Evolutionary conservation across 345 rosid species (phyloP).

Genomic region (Ailanthus altissimus): DNA sequence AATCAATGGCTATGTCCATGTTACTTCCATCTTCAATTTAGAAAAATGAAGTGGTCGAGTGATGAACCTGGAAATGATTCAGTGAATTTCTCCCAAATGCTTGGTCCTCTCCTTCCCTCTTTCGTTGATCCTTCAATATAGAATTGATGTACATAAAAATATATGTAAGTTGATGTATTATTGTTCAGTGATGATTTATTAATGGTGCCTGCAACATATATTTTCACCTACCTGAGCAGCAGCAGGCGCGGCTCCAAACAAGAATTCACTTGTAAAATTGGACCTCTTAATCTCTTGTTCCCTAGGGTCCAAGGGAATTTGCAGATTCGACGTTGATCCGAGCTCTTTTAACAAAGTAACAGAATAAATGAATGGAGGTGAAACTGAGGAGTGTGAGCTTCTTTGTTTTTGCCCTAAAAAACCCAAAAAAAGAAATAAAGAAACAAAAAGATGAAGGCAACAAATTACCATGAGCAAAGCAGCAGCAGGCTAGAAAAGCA

Average conservation of each 20-base stretch:
- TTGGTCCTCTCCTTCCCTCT: constrained; percentile 35
- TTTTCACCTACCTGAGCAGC: constrained; percentile 38
- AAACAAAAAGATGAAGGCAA: too few species aligned
- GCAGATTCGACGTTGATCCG: neutral
- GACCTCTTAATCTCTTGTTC: constrained; percentile 25
- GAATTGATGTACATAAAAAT: too few species aligned
- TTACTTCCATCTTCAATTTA: too few species aligned
- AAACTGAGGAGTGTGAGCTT: neutral
- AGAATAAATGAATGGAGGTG: neutral
- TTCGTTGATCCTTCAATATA: constrained; percentile 28
- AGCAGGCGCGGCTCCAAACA: constrained; percentile 41
- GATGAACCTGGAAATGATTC: constrained; percentile 28
- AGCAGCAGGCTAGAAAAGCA: neutral
- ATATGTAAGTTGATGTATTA: neutral
- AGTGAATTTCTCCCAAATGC: constrained; percentile 40
- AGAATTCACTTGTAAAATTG: constrained; percentile 39
- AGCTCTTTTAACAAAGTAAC: neutral
- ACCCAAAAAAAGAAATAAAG: too few species aligned
- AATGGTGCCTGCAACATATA: neutral
- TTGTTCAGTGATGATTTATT: neutral
- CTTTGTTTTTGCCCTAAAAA: too few species aligned
- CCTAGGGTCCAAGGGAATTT: neutral
- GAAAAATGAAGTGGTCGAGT: neutral
- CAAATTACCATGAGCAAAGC: too few species aligned
- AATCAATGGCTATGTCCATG: constrained; percentile 32